Evolutionary conservation across 441 rosid species (phyloP).

Genomic region (Adansonia grandidieri): DNA sequence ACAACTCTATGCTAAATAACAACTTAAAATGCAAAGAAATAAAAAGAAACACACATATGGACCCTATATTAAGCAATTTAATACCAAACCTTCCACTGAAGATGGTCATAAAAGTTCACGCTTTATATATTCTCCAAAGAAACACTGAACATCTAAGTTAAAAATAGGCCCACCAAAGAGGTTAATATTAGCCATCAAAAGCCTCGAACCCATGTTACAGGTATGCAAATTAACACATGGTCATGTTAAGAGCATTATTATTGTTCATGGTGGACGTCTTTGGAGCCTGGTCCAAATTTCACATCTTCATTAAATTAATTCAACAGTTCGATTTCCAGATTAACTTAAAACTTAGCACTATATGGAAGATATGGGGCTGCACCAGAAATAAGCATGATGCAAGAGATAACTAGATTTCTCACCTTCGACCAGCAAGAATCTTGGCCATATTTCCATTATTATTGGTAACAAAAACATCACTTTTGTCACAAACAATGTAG

Average conservation of each 20-base stretch:
- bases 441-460: constrained; percentile 99
- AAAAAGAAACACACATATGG: not conserved
- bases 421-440: constrained; percentile 99
- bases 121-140: not conserved
- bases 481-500: constrained; percentile 89
- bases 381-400: constrained; percentile 6
- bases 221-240: constrained; percentile 6
- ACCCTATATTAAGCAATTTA: not conserved
- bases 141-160: constrained; percentile 2
- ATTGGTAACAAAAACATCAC: constrained; percentile 92
- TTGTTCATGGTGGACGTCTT: not conserved
- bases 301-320: constrained; percentile 10
- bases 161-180: constrained; percentile 5
- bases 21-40: not conserved
- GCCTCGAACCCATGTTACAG: not conserved
- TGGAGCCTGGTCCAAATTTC: not conserved
- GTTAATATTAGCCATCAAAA: constrained; percentile 1
- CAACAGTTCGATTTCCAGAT: not conserved
- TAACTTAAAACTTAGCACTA: not conserved
- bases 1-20: not conserved
- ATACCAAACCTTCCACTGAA: not conserved
- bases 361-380: constrained; percentile 7
- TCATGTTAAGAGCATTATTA: constrained; percentile 13
- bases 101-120: not conserved
- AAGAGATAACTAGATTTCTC: constrained; percentile 35